A percentile compares a stretch with the other conserved stretches of the same genome.
phyloP scores from a whole-genome alignment of 768 basidiomycete genomes.

The Mycena polygramma region DNA sequence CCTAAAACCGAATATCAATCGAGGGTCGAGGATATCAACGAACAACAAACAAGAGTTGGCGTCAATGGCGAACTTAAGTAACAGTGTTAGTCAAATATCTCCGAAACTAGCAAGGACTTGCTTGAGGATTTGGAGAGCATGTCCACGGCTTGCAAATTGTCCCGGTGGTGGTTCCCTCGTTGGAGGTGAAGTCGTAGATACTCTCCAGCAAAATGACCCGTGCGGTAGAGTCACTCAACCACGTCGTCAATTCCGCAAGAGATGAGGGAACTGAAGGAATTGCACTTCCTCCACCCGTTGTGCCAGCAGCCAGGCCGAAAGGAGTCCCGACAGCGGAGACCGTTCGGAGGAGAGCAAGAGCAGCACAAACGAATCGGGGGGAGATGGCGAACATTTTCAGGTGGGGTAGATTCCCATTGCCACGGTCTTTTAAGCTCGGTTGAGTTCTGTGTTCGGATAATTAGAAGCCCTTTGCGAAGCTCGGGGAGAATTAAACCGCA shows the following conservation, averaged over 20 bases:
- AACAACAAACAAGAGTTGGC: constrained; percentile 18
- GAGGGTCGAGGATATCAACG: not conserved
- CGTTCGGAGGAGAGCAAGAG: constrained; percentile 23
- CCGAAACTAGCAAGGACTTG: not conserved
- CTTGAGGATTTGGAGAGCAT: constrained; percentile 43
- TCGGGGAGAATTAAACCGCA: no score
- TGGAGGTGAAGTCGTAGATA: constrained; percentile 39
- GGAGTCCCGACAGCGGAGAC: constrained; percentile 32
- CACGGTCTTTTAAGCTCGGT: constrained; percentile 7
- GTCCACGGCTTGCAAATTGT: constrained; percentile 43
- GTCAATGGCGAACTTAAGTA: constrained; percentile 18
- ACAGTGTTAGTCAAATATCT: not conserved
- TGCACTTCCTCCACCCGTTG: constrained; percentile 43
- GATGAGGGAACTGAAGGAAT: constrained; percentile 40
- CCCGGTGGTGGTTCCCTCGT: constrained; percentile 39
- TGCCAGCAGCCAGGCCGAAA: constrained; percentile 40
- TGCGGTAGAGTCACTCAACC: constrained; percentile 43
- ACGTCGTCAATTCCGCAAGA: constrained; percentile 40
- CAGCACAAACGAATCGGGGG: constrained; percentile 20
- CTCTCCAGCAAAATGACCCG: constrained; percentile 41
- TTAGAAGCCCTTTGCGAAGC: not conserved
- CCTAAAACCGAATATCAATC: constrained; percentile 5
- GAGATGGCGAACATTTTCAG: constrained; percentile 24
- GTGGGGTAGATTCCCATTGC: not conserved
- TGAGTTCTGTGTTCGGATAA: constrained; percentile 4